These are phyloP conservation scores for Blastobotrys elegans DNA, from an alignment of 1,139 yeast genomes.

Conservation along the genomic window DNA sequence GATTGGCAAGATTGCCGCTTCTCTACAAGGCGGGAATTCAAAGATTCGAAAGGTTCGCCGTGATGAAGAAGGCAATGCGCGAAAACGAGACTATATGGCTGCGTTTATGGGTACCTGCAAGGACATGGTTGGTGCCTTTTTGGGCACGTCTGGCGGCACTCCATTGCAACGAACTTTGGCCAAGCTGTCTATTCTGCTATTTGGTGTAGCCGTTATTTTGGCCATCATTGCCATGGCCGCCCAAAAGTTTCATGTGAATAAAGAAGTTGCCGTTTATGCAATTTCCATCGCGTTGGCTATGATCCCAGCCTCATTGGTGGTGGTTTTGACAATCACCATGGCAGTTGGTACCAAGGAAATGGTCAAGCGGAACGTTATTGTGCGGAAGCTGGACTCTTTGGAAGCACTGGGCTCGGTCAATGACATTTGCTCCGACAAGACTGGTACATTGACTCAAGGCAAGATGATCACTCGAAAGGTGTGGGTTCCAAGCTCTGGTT, in stretches of 20 bases:
- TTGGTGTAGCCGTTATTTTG: constrained; percentile 66
- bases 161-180: constrained; percentile 67
- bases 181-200: constrained; percentile 63
- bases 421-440: constrained; percentile 90
- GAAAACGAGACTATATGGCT: constrained; percentile 45
- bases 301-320: constrained; percentile 51
- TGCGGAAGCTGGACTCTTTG: constrained; percentile 88
- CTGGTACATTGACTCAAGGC: constrained; percentile 92
- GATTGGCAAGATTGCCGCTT: constrained; percentile 70
- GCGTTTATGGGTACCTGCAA: constrained; percentile 46
- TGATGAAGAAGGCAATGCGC: constrained; percentile 35
- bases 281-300: constrained; percentile 77
- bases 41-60: constrained; percentile 35
- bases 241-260: constrained; percentile 59
- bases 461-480: constrained; percentile 79
- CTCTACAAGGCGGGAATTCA: constrained; percentile 43
- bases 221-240: constrained; percentile 81
- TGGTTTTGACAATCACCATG: constrained; percentile 82
- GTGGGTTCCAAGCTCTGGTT: constrained; percentile 77
- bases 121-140: constrained; percentile 56
- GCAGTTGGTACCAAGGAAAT: constrained; percentile 80
- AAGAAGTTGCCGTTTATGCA: constrained; percentile 76
- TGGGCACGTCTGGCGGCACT: constrained; percentile 75
- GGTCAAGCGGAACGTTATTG: constrained; percentile 69
- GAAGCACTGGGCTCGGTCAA: constrained; percentile 95